Conservation (phyloP, 306 rosid species). For the Biancaea sappan region DNA sequence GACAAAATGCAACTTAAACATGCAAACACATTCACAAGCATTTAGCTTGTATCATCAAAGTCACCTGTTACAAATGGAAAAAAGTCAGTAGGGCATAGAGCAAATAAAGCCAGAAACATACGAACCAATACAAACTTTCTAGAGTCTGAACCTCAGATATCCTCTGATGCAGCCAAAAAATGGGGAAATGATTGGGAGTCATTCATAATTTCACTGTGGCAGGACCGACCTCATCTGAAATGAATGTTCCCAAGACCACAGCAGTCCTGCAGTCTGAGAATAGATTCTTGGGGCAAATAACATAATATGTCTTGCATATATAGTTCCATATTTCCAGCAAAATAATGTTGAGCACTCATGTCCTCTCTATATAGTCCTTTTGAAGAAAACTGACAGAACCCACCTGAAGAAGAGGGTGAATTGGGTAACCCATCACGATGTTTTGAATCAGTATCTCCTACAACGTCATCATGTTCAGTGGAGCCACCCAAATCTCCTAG, state of each 20-base stretch:
- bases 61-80: conserved; percentile 81
- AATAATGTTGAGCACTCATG: conserved; percentile 90
- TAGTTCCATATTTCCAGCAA: conserved; percentile 88
- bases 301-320: conserved; percentile 79
- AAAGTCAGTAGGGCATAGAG: conserved; percentile 61
- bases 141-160: conserved; percentile 76
- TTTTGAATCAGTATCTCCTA: conserved; percentile 69
- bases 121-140: conserved; percentile 78
- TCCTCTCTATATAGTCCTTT: conserved; percentile 96
- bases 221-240: conserved; percentile 71
- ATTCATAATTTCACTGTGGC: conserved; percentile 81
- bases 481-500: conserved; percentile 98
- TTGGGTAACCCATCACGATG: conserved; percentile 73
- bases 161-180: conserved; percentile 70
- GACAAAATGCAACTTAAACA: conserved; percentile 27
- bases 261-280: conserved; percentile 90
- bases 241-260: conserved; percentile 81
- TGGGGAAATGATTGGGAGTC: conserved; percentile 59
- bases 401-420: conserved; percentile 99
- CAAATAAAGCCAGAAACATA: conserved; percentile 86
- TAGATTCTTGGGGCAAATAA: conserved; percentile 79
- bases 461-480: conserved; percentile 68
- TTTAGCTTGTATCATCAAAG: conserved; percentile 52
- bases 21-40: conserved; percentile 49
- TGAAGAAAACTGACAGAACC: conserved; percentile 98